Evolutionary conservation across 208 protist species (phyloP), one percentile per base, ranked within the genome.

Genomic region (Wallacemonas sp.): DNA sequence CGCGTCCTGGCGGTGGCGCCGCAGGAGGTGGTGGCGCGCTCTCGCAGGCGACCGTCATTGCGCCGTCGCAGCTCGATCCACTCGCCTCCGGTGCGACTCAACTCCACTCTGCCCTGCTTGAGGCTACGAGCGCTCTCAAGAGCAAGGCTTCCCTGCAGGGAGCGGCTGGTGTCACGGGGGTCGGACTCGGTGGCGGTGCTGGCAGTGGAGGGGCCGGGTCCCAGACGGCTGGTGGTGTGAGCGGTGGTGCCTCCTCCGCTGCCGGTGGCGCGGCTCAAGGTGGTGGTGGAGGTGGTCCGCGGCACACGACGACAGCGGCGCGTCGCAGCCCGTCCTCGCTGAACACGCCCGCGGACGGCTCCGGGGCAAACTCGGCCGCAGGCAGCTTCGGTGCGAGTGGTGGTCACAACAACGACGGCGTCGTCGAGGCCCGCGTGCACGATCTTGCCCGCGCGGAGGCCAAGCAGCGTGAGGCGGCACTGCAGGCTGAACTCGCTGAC

Each of bases 41-140:
- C 9, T 8, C 24, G 26, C 47, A 55, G 8, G 26, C 9, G 8
- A 55, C 47, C 16, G 46, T 57, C 12, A 23, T 36, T 3, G 47
- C 47, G 6, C 34, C 39, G 2, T 33, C 21, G 14, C 19, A 56
- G 65, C 52, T 32, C 2, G 43, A 12, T 21, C 61, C 23, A 24
- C 60, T 55, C 30, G 41, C 55, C 5, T 46, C 57, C 5, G 47
- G 54, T 12, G 23, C 48, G 32, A 26, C 49, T 44, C 44, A 38
- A 34, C 57, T 72, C 17, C 26, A 33, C 29, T 6, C 44, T 48
- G 43, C 34, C 16, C 58, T 72, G 27, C 8, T 32, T 12, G 54
- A 26, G 34, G 47, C 57, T 1, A 47, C 24, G 47, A 41, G 44
- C 32, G 47, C 41, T 12, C 67, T 72, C 33, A 47, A 38, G 2